Evolutionary conservation across 352 stramenopile genomes (phyloP), one percentile per base, ranked within the genome.

Genomic region (Pythium utonaiense): DNA sequence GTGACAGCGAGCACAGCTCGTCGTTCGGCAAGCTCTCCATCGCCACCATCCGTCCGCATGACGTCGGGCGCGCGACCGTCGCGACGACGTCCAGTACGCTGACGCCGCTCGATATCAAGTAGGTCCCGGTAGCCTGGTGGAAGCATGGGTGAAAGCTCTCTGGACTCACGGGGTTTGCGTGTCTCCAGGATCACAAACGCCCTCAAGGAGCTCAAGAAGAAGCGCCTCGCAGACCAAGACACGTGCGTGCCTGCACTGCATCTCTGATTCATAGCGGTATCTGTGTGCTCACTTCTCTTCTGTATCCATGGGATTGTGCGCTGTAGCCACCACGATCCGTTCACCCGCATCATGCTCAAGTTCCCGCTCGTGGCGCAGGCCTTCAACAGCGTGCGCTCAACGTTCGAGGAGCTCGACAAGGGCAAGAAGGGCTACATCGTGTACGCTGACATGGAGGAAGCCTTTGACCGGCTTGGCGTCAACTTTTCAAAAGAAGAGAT

Each of bases 261-360:
- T 27, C 5, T 34, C 17, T 33, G 28, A 33, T 5, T 33, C 28
- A 10, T 5, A 5, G 28, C 28, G 28, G 28, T 9, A 33, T 33
- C 28, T 33, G 28, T 33, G 36, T 44, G n/a, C 36, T 19, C 14
- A 44, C 36, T 16, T 44, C n/a, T n/a, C n/a, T n/a, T n/a, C n/a
- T n/a, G n/a, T n/a, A n/a, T n/a, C n/a, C n/a, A n/a, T n/a, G n/a
- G n/a, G n/a, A n/a, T n/a, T n/a, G n/a, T n/a, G n/a, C 16, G 9
- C 24, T 33, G 44, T 19, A 56, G 65, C 34, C 71, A 66, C 8
- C 61, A 73, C n/a, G 86, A 87, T 25, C 80, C 81, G 40, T 91
- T 93, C 65, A 91, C 80, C 9, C 73, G 78, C 25, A 93, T 91
- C 62, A 58, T 93, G 57, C 78, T 93, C 45, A 93, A 91, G 67